Evolutionary conservation across 2,329 filamentous ascomycete genomes (phyloP), one percentile per base, ranked within the genome.

Genomic region (Bipolaris bicolor): DNA sequence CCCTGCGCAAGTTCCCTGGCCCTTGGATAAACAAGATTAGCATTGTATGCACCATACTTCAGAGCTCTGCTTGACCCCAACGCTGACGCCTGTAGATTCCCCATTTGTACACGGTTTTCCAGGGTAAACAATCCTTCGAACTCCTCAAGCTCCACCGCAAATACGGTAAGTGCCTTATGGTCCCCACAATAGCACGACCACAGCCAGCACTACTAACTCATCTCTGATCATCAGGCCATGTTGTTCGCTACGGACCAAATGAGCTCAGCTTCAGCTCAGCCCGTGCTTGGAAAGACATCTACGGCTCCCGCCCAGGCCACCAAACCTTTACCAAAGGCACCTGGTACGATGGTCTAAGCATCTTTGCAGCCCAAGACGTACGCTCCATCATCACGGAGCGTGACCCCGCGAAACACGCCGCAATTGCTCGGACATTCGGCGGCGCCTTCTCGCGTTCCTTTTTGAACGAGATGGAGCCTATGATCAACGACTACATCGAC

Each of bases 221-320:
- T 24, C 31, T 11, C 3, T 34, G 31, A 34, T 7, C 31, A 3
- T 24, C 22, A 34, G 37, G 37, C 5, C 15, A 18, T 3, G 70
- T 76, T 1, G 70, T 79, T 6, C 68, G 77, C 5, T 55, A 77
- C 9, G 66, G 68, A 1, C 76, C 77, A 0, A 74, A 77, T 39
- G 73, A 79, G 48, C 51, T 78, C 0, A 76, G 75, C 1, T 76
- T 75, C 57, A 73, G 61, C 22, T 66, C 69, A 4, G 64, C 58
- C 7, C 62, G 70, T 0, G 70, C 70, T 4, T 77, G 69, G 65
- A 71, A 72, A 49, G 75, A 74, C n/a, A 78, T 79, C 24, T 79
- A 77, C 58, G 75, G 75, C 16, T 58, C 58, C 45, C 1, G 26
- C 9, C 16, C 48, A 5, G 66, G 57, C 2, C 64, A 67, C 16